Conservation (phyloP, 495 filamentous ascomycete species). For the Ascodesmis nigricans region DNA sequence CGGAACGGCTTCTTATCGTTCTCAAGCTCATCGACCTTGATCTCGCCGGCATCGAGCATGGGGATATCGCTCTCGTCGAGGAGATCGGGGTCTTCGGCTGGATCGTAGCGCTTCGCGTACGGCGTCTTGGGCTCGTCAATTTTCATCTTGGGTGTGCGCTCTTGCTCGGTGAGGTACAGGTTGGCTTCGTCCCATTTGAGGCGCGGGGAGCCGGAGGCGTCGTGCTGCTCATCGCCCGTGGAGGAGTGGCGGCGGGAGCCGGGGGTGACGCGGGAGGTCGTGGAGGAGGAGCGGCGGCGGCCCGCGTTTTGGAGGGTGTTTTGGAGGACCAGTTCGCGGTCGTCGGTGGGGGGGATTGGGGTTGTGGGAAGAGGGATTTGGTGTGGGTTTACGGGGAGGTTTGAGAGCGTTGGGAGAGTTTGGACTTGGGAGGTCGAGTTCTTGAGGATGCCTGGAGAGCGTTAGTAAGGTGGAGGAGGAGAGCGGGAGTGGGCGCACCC, state of each 20-base stretch:
- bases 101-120: conserved; percentile 77
- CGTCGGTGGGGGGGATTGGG: not conserved
- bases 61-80: conserved; percentile 58
- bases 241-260: conserved; percentile 50
- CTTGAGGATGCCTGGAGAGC: conserved; percentile 65
- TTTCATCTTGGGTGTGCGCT: conserved; percentile 91
- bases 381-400: conserved; percentile 28
- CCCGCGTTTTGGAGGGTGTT: conserved; percentile 92
- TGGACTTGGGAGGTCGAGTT: conserved; percentile 44
- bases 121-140: conserved; percentile 97
- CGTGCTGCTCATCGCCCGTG: conserved; percentile 23
- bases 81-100: too few species aligned
- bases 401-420: conserved; percentile 39
- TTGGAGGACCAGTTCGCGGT: conserved; percentile 53
- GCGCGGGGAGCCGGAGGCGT: conserved; percentile 28
- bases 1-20: conserved; percentile 27
- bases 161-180: conserved; percentile 83
- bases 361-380: conserved; percentile 24
- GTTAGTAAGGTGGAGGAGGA: conserved; percentile 4
- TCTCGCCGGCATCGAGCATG: conserved; percentile 33
- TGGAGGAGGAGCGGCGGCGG: conserved; percentile 62
- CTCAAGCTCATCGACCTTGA: conserved; percentile 55
- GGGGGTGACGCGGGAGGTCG: conserved; percentile 27
- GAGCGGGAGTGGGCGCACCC: too few species aligned
- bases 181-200: conserved; percentile 98